Evolutionary conservation across 352 stramenopile genomes (phyloP).

Genomic region (Phytophthora rubi): DNA sequence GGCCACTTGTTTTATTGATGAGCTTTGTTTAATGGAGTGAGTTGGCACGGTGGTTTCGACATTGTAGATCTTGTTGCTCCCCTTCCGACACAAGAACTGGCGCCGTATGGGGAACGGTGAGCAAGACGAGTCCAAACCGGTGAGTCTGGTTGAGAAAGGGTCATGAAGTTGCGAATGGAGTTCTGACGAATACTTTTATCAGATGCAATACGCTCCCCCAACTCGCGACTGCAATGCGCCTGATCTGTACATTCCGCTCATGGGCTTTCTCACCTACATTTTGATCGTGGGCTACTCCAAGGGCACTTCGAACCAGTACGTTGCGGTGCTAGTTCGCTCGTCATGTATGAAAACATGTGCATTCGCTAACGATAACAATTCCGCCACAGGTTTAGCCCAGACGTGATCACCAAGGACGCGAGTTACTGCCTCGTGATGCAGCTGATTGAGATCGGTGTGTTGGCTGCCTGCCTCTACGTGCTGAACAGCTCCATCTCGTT

Average conservation of each 20-base stretch:
- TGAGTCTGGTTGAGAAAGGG: conserved; percentile 26
- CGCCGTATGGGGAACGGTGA: conserved; percentile 68
- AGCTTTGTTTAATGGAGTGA: not conserved
- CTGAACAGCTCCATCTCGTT: conserved; percentile 93
- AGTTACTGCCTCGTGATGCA: conserved; percentile 93
- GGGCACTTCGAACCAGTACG: conserved; percentile 91
- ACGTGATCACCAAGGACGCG: conserved; percentile 95
- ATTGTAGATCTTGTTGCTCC: conserved; percentile 79
- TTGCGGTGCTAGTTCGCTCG: conserved; percentile 8
- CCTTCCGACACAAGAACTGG: conserved; percentile 91
- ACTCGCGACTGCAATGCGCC: conserved; percentile 96
- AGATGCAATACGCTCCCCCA: conserved; percentile 90
- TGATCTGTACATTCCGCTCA: conserved; percentile 98
- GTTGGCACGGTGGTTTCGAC: not conserved
- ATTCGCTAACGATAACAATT: conserved; percentile 7
- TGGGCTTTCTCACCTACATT: conserved; percentile 99
- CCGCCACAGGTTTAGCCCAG: conserved; percentile 92
- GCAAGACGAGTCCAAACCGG: conserved; percentile 69
- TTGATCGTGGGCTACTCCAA: conserved; percentile 97
- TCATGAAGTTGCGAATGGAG: not conserved
- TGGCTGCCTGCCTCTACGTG: conserved; percentile 95
- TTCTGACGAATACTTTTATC: conserved; percentile 4
- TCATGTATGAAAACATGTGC: not conserved
- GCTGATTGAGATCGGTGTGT: conserved; percentile 92
- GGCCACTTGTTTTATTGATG: not conserved